Base-by-base conservation (phyloP, 192 early-diverging fungal species). In the Coemansia sp. region DNA sequence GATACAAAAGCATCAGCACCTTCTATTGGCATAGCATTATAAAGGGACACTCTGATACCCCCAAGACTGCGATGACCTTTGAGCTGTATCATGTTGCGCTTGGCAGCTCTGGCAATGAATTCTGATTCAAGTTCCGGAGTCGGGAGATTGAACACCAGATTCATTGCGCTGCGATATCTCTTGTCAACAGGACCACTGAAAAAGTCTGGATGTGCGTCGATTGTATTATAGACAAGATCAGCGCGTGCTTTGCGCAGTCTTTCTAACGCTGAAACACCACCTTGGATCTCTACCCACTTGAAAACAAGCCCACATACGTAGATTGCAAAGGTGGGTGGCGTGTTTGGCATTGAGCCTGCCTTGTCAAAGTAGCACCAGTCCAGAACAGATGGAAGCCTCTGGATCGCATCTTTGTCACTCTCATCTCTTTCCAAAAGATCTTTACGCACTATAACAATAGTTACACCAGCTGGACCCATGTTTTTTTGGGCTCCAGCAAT, bases 401-500 rank as follows among this genome's bases (percentile, higher is more conserved):
- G 81, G 12, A 73, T 69, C 6, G 61, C 65, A 53, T 78, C 76
- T 7, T 82, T 48, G 56, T 75, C 65, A 21, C 75, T 77, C 18
- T 77, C 72, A 12, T 86, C 77, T 39, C 85, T 86, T 43, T 84
- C 79, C 62, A 99, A 75, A 61, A 99, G 81, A 71, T 98, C 95
- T 39, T 96, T 89, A 45, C 94, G 91, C 56, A 98, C 84, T 60
- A 99, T 94, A 40, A 92, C 95, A 43, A 99, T 76, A 2, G 96
- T 95, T 9, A 96, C 90, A 48, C 98, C 98, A 9, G 96, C 93
- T 16, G 94, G 92, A 0, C 92, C 90, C 75, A 92, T 86, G 85
- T 99, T 99, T 84, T 99, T 99, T 83, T 99, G 98, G 15, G 96
- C 98, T 6, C 98, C 98, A 2, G 92, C 95, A 72, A 94, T 92